Conservation (phyloP, 495 filamentous ascomycete genomes). For the Cercophora newfieldiana region DNA sequence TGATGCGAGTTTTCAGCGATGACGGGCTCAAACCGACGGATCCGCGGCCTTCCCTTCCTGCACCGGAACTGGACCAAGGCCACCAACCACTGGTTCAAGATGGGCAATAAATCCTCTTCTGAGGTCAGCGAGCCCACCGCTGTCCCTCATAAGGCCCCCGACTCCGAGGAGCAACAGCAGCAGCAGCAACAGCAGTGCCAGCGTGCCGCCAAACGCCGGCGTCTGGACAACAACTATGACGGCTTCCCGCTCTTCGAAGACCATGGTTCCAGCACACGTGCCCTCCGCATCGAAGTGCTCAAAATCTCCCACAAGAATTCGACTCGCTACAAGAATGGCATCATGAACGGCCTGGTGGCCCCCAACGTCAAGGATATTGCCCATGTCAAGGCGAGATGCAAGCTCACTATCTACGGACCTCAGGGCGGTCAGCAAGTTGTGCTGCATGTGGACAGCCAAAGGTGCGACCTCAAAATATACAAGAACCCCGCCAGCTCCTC, state of each 20-base stretch:
- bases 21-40: constrained; percentile 23
- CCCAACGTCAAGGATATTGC: constrained; percentile 40
- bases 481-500: constrained; percentile 44
- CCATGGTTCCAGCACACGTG: constrained; percentile 30
- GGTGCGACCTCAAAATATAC: constrained; percentile 47
- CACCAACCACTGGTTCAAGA: constrained; percentile 34
- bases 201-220: constrained; percentile 43
- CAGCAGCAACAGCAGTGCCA: too few relatives aligned
- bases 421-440: constrained; percentile 31
- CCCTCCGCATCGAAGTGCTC: constrained; percentile 49
- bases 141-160: constrained; percentile 35
- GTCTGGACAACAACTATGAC: constrained; percentile 36
- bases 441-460: constrained; percentile 48
- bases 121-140: constrained; percentile 22
- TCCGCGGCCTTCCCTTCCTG: constrained; percentile 36
- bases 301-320: constrained; percentile 48
- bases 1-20: constrained; percentile 25
- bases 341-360: constrained; percentile 40
- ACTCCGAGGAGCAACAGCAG: constrained; percentile 33
- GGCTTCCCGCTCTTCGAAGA: constrained; percentile 36
- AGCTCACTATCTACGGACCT: constrained; percentile 39
- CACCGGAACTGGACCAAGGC: constrained; percentile 39
- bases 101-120: constrained; percentile 45
- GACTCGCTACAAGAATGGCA: constrained; percentile 38
- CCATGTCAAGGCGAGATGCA: constrained; percentile 44